Conservation (phyloP, 805 yeast genomes). For the Komagataella kurtzmanii region DNA sequence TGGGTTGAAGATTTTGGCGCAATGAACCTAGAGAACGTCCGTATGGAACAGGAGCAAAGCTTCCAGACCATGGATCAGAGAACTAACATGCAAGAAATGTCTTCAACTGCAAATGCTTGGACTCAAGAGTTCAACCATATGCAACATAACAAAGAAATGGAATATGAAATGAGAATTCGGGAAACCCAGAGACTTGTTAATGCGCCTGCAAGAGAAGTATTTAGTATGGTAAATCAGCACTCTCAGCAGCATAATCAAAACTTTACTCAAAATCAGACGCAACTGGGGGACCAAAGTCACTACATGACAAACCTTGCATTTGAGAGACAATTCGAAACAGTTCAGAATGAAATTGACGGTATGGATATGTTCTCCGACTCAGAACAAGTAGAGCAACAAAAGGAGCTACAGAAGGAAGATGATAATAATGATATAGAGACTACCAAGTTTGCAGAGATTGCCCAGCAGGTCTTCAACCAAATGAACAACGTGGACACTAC, state of each 20-base stretch:
- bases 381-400: conserved; percentile 4
- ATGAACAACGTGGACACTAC: conserved; percentile 19
- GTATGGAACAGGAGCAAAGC: not conserved
- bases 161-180: not conserved
- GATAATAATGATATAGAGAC: conserved; percentile 15
- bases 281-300: not conserved
- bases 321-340: conserved; percentile 14
- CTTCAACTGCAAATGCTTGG: not conserved
- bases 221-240: not conserved
- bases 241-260: not conserved
- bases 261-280: not conserved
- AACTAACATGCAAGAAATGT: not conserved
- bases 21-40: conserved; percentile 5
- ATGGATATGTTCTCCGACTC: conserved; percentile 1
- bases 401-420: not conserved
- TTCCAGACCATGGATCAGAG: not conserved
- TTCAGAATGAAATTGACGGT: conserved; percentile 12
- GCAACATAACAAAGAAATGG: not conserved
- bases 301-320: conserved; percentile 1
- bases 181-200: not conserved
- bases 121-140: not conserved
- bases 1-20: conserved; percentile 12
- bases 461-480: conserved; percentile 21
- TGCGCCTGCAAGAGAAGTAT: not conserved
- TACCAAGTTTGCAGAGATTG: conserved; percentile 23